These are phyloP conservation scores for Fusarium chuoi DNA, from an alignment of 2,329 filamentous ascomycete species.

Conservation along the genomic window DNA sequence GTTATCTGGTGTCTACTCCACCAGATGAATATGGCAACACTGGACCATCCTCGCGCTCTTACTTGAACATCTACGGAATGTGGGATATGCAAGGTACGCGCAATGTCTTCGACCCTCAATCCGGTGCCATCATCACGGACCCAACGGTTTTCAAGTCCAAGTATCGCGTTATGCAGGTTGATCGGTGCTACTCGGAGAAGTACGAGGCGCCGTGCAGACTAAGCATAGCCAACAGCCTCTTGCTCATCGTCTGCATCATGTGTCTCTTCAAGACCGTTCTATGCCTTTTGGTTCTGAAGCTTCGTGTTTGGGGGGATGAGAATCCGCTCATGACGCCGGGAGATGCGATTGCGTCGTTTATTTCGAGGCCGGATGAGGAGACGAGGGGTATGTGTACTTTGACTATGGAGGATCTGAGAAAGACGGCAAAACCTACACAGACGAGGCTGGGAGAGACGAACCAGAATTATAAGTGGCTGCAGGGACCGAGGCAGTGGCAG, in stretches of 20 bases:
- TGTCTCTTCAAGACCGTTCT: conserved; percentile 22
- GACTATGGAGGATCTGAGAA: conserved; percentile 9
- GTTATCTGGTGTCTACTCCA: neutral
- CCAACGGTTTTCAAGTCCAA: neutral
- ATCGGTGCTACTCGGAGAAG: conserved; percentile 22
- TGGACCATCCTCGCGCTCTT: neutral
- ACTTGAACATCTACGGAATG: neutral
- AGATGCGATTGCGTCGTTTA: conserved; percentile 34
- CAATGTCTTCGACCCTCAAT: neutral
- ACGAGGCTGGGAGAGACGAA: neutral
- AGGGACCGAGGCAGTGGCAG: conserved; percentile 20
- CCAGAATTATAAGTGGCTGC: conserved; percentile 1
- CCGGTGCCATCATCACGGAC: conserved; percentile 13
- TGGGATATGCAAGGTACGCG: neutral
- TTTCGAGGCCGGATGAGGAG: conserved; percentile 16
- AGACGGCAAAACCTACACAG: neutral
- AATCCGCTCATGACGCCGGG: conserved; percentile 28
- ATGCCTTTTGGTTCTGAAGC: conserved; percentile 8
- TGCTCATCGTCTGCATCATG: conserved; percentile 25
- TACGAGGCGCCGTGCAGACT: conserved; percentile 16
- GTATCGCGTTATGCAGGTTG: conserved; percentile 10
- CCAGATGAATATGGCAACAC: neutral
- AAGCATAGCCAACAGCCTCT: conserved; percentile 24
- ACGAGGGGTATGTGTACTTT: conserved; percentile 28
- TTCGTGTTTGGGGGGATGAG: conserved; percentile 19